Conservation (phyloP, 805 yeast genomes). For the Ogataea neopini region DNA sequence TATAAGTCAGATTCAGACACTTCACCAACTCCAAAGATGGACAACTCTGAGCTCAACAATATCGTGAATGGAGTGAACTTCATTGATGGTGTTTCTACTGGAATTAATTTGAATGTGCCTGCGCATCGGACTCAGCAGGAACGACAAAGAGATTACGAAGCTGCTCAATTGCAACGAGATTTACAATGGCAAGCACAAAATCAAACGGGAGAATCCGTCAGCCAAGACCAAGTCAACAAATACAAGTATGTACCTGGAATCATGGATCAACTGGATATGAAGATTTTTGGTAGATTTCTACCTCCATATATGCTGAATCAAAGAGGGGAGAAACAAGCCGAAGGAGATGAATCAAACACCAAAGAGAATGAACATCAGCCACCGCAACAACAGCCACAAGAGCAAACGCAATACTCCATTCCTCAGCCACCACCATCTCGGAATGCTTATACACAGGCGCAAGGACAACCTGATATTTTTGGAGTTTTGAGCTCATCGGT, state of each 20-base stretch:
- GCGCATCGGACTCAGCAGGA: slow-evolving; percentile 8
- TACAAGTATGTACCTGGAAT: slow-evolving; percentile 70
- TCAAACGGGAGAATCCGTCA: background rate
- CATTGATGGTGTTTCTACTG: slow-evolving; percentile 38
- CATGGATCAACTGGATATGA: slow-evolving; percentile 82
- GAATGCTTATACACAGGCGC: background rate
- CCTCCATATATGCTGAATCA: slow-evolving; percentile 78
- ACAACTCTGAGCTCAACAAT: slow-evolving; percentile 25
- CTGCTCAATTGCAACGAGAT: slow-evolving; percentile 2
- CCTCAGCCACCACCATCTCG: background rate
- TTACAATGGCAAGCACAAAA: background rate
- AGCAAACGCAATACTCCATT: too few relatives aligned
- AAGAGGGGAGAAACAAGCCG: too few relatives aligned
- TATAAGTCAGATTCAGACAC: background rate
- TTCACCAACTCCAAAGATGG: slow-evolving; percentile 13
- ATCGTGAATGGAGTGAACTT: slow-evolving; percentile 35
- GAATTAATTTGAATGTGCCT: slow-evolving; percentile 31
- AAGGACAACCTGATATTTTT: slow-evolving; percentile 12
- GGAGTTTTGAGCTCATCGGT: slow-evolving; percentile 24
- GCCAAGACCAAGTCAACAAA: slow-evolving; percentile 11
- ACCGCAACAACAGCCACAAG: slow-evolving; percentile 4
- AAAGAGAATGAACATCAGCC: background rate
- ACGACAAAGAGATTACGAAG: slow-evolving; percentile 3
- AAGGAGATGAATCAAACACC: background rate
- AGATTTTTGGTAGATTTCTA: slow-evolving; percentile 76